A percentile compares a stretch with the other conserved stretches of the same genome.
phyloP scores from a whole-genome alignment of 164 flowering plant species.

The Pachysandra terminalis region DNA sequence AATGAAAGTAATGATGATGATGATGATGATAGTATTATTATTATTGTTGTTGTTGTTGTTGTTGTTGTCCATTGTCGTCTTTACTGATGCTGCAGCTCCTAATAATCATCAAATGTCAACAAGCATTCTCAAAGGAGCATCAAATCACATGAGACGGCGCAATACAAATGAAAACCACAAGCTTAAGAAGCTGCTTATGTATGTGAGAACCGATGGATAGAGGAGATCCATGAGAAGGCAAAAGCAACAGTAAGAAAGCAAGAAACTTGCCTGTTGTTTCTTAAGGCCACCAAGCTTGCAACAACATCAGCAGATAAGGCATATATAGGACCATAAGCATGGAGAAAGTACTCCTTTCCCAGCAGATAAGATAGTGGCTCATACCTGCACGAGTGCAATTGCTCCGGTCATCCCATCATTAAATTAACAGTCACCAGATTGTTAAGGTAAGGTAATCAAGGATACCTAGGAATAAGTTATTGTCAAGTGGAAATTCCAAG shows the following conservation, averaged over 20 bases:
- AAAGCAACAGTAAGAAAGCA: neutral
- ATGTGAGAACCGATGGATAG: too few species aligned
- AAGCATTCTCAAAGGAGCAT: too few species aligned
- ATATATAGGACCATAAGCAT: constrained; percentile 97
- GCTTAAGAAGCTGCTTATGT: too few species aligned
- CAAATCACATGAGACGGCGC: too few species aligned
- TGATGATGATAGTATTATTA: too few species aligned
- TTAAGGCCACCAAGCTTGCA: constrained; percentile 73
- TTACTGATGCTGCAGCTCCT: too few species aligned
- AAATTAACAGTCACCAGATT: neutral
- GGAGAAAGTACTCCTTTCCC: constrained; percentile 90
- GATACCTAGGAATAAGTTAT: neutral
- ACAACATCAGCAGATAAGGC: constrained; percentile 97
- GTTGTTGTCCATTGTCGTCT: too few species aligned
- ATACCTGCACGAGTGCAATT: constrained; percentile 59
- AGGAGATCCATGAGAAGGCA: neutral
- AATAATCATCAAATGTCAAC: too few species aligned
- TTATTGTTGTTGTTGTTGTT: too few species aligned
- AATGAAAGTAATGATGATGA: too few species aligned
- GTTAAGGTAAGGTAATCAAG: neutral
- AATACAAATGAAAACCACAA: too few species aligned
- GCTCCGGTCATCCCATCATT: constrained; percentile 1
- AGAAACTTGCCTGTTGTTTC: constrained; percentile 65
- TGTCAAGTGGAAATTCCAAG: neutral
- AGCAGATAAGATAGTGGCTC: constrained; percentile 75